phyloP scores from a whole-genome alignment of 176 grass and related monocot genomes.

The Oryza meridionalis region DNA sequence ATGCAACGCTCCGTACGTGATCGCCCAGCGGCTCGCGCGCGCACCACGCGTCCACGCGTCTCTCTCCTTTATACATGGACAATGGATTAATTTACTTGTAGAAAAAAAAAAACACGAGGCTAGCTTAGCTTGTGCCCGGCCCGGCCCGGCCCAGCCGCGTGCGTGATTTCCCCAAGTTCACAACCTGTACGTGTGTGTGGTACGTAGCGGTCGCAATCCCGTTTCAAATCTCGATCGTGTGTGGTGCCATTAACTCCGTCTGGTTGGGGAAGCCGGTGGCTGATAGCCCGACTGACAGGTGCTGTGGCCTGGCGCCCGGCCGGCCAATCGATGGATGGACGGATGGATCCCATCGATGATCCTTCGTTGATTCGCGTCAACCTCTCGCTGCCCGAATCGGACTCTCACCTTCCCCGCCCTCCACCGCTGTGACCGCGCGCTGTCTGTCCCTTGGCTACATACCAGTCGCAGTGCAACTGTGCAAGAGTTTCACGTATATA shows the following conservation, averaged over 20 bases:
- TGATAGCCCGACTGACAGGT: background rate
- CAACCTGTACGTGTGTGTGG: background rate
- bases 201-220: constrained; percentile 2
- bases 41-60: too few relatives aligned
- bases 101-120: too few relatives aligned
- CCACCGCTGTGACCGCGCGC: too few relatives aligned
- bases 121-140: too few relatives aligned
- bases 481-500: constrained; percentile 30
- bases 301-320: background rate
- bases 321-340: background rate
- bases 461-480: background rate
- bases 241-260: constrained; percentile 35
- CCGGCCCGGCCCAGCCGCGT: too few relatives aligned
- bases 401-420: background rate
- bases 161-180: too few relatives aligned
- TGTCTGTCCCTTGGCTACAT: background rate
- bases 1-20: background rate
- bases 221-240: background rate
- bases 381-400: background rate
- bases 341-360: background rate
- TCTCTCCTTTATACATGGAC: too few relatives aligned
- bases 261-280: constrained; percentile 4
- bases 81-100: too few relatives aligned
- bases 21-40: background rate
- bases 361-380: background rate